phyloP scores from a whole-genome alignment of 352 stramenopile genomes.

The Globisporangium radiosum region DNA sequence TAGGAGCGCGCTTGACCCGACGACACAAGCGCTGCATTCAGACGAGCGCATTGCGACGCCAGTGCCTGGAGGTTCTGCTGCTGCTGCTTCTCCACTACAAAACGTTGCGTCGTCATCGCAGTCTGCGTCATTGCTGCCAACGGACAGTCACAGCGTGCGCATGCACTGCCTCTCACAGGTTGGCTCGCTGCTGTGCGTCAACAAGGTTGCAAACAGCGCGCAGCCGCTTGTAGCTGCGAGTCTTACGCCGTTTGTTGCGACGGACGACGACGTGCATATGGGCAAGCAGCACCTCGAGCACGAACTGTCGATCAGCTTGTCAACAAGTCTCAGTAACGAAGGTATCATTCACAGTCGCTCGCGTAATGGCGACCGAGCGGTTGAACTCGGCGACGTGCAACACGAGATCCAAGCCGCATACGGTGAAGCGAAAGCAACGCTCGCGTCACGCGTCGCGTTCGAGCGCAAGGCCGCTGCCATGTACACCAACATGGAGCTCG shows the following conservation, averaged over 20 bases:
- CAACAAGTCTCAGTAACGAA: constrained; percentile 13
- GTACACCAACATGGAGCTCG: constrained; percentile 42
- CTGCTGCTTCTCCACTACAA: no score
- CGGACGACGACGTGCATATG: constrained; percentile 43
- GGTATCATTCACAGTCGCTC: neutral
- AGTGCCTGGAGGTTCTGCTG: neutral
- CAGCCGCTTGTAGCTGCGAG: constrained; percentile 1
- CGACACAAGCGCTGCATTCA: no score
- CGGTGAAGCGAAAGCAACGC: constrained; percentile 26
- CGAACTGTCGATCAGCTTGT: constrained; percentile 39
- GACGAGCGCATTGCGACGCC: neutral
- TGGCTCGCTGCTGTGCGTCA: constrained; percentile 22
- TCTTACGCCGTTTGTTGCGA: constrained; percentile 29
- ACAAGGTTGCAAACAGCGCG: constrained; percentile 25
- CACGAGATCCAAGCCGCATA: constrained; percentile 34
- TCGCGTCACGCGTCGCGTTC: constrained; percentile 32
- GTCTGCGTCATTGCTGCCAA: neutral
- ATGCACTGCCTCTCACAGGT: constrained; percentile 51
- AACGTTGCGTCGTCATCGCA: constrained; percentile 8
- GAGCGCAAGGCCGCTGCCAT: constrained; percentile 44
- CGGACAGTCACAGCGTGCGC: constrained; percentile 8
- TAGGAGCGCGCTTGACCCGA: no score
- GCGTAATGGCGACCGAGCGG: no score
- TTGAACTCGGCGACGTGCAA: constrained; percentile 23
- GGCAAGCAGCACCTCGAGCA: constrained; percentile 55